Evolutionary conservation across 2,329 filamentous ascomycete genomes (phyloP).

Genomic region (Stemphylium beticola): DNA sequence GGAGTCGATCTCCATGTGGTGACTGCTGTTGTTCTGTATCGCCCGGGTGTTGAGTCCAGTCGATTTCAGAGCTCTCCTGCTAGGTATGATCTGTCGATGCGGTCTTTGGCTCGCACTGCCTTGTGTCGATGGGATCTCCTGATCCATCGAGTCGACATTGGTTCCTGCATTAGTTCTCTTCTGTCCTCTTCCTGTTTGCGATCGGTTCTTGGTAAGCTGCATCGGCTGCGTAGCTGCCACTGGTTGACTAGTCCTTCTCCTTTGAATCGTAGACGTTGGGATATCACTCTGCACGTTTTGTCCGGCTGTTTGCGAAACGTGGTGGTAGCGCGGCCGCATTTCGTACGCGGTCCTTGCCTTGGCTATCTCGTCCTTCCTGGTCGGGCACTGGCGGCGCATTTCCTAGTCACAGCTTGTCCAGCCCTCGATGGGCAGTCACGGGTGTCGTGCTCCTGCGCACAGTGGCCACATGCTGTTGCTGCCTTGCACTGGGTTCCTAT

Average conservation of each 20-base stretch:
- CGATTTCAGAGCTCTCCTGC: constrained; percentile 12
- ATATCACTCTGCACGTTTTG: constrained; percentile 1
- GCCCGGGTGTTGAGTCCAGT: constrained; percentile 4
- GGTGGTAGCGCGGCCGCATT: constrained; percentile 12
- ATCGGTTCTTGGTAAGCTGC: constrained; percentile 5
- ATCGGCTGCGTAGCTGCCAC: background rate
- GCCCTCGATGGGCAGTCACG: constrained; percentile 9
- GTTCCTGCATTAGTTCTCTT: constrained; percentile 13
- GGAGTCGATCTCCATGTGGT: constrained; percentile 17
- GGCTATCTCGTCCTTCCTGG: constrained; percentile 20
- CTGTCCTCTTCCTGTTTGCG: constrained; percentile 7
- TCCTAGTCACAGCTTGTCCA: constrained; percentile 11
- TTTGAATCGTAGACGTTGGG: background rate
- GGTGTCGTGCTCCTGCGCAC: constrained; percentile 1
- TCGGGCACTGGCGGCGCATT: constrained; percentile 19
- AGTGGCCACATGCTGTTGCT: constrained; percentile 14
- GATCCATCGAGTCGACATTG: background rate
- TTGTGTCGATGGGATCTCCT: background rate
- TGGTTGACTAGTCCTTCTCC: constrained; percentile 2
- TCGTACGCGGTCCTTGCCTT: constrained; percentile 20
- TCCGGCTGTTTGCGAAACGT: background rate
- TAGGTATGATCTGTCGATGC: constrained; percentile 9
- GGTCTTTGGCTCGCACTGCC: constrained; percentile 7
- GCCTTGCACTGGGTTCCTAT: constrained; percentile 30
- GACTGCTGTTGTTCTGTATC: constrained; percentile 4